Evolutionary conservation across 2,329 filamentous ascomycete species (phyloP), one percentile per base, ranked within the genome.

Genomic region (Hypoxylon rubiginosum): DNA sequence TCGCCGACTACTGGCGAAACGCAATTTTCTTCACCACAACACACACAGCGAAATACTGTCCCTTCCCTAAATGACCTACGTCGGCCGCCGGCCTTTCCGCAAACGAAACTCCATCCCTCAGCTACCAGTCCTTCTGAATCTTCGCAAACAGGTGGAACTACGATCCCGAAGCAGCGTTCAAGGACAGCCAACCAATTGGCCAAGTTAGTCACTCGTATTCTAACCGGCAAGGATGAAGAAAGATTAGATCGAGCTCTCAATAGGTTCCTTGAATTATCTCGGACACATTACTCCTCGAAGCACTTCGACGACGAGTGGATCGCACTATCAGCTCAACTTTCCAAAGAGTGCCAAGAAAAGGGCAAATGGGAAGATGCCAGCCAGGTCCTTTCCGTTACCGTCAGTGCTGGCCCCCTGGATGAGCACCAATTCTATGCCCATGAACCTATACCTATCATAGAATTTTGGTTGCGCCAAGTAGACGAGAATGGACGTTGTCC

Each of bases 401-500:
- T 79, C 4, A 48, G 50, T 2, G 60, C 70, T 11, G 75, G 75
- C 0, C 64, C 73, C 4, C 54, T 82, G 1, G 66, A 75, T 15
- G 79, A 80, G 65, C 69, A 56, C 7, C 65, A 72, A 13, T 83
- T 79, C 49, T 77, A 78, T 53, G 74, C 71, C n/a, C 76, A 80
- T 64, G 53, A 77, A 0, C 81, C 82, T 7, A 45, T 79, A 1
- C 17, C 67, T 1, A 68, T 82, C 9, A 76, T 83, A 36, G 66
- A 78, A 3, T 72, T 64, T 6, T 62, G 76, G 21, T 64, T 78
- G 28, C 58, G 59, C 13, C 71, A 58, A 36, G 60, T 24, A 21
- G 57, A 70, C 30, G 21, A 53, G 6, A 34, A 68, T 19, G 55
- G 49, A 8, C 46, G 52, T 24, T 63, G 54, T 51, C 50, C 30